A percentile compares a stretch with the other conserved stretches of the same genome.
Conservation (phyloP, 2,329 filamentous ascomycete species). For the Myriosclerotinia duriaeana region DNA sequence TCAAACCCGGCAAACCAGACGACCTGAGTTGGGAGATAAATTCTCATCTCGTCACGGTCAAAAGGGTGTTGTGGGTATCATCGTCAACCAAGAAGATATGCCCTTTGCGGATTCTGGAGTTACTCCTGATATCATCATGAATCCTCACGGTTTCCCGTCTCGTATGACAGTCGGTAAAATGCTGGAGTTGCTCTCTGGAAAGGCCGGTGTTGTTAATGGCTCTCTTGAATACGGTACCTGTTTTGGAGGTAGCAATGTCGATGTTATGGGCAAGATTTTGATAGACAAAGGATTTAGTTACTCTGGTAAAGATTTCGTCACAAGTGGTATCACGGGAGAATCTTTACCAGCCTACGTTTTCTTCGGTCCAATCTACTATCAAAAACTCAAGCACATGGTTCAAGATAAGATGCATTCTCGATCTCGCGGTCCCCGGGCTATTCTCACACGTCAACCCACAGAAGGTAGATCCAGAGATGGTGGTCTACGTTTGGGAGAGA, state of each 20-base stretch:
- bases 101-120: constrained; percentile 90
- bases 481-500: constrained; percentile 90
- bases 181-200: constrained; percentile 90
- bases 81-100: constrained; percentile 95
- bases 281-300: constrained; percentile 91
- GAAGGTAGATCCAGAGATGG: constrained; percentile 92
- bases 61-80: constrained; percentile 96
- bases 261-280: constrained; percentile 84
- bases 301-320: constrained; percentile 96
- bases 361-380: constrained; percentile 98
- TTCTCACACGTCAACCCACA: constrained; percentile 91
- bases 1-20: constrained; percentile 90
- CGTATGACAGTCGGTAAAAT: constrained; percentile 99
- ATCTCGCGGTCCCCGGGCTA: constrained; percentile 82
- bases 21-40: constrained; percentile 95
- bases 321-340: constrained; percentile 92
- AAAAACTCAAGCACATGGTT: constrained; percentile 99
- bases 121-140: constrained; percentile 99
- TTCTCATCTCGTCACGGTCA: constrained; percentile 98
- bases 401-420: constrained; percentile 99
- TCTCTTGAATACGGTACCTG: constrained; percentile 85
- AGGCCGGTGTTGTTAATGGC: constrained; percentile 84
- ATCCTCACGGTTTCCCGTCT: constrained; percentile 98
- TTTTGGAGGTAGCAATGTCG: constrained; percentile 80
- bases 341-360: constrained; percentile 94